Evolutionary conservation across 768 basidiomycete species (phyloP).

Genomic region (Brasilioporus rufonigricans): DNA sequence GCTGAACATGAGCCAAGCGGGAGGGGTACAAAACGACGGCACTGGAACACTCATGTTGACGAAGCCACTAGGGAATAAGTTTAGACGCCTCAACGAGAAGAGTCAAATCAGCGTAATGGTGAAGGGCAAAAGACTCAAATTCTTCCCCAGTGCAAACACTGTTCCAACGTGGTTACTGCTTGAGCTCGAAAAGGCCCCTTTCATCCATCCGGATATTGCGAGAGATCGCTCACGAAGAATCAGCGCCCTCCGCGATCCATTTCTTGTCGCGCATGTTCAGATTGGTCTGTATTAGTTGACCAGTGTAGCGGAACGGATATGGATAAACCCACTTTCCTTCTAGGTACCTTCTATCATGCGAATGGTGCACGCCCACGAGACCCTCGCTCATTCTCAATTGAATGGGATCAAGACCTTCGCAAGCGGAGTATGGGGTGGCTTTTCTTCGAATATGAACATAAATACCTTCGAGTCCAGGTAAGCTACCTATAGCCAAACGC

Average conservation of each 20-base stretch:
- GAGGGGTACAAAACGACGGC: slow-evolving; percentile 59
- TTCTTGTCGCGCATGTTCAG: slow-evolving; percentile 63
- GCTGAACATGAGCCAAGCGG: slow-evolving; percentile 47
- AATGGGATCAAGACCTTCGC: slow-evolving; percentile 59
- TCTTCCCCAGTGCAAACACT: slow-evolving; percentile 11
- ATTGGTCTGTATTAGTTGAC: slow-evolving; percentile 50
- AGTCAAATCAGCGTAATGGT: slow-evolving; percentile 41
- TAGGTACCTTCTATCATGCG: slow-evolving; percentile 31
- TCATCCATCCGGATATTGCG: slow-evolving; percentile 52
- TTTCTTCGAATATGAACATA: slow-evolving; percentile 66
- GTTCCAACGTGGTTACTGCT: slow-evolving; percentile 19
- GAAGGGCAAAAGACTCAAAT: slow-evolving; percentile 39
- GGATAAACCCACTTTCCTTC: background rate
- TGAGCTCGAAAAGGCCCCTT: slow-evolving; percentile 53
- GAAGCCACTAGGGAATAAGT: slow-evolving; percentile 38
- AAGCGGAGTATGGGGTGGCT: slow-evolving; percentile 49
- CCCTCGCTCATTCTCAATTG: slow-evolving; percentile 64
- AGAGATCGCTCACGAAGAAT: slow-evolving; percentile 47
- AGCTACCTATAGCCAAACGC: background rate
- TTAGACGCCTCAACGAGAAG: slow-evolving; percentile 43
- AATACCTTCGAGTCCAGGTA: slow-evolving; percentile 61
- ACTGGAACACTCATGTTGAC: slow-evolving; percentile 36
- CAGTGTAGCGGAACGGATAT: background rate
- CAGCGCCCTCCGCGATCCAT: slow-evolving; percentile 40
- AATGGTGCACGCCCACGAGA: slow-evolving; percentile 22